Base-by-base conservation (phyloP, 1,284 basidiomycete genomes). In the Exobasidium rhododendri region DNA sequence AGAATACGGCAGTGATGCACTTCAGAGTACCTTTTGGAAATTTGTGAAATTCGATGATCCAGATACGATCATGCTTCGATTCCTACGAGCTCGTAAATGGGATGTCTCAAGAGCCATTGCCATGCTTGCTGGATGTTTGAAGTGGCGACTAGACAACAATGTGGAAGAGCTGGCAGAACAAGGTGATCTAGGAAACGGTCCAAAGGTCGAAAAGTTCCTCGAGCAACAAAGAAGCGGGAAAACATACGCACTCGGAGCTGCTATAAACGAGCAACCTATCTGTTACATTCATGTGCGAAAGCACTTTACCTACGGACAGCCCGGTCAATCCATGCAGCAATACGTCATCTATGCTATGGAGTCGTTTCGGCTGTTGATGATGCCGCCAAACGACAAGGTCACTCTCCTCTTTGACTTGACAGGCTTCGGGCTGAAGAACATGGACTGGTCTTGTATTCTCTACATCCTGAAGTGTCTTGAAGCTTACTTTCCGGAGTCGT, bases 31-130 rank as follows among this genome's bases (percentile, higher is more conserved):
- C 4, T 78, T 77, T 59, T 82, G 80, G 80, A 73, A 75, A 32
- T 78, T 81, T 30, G 67, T 70, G 64, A 74, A 74, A 58, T 66
- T 70, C 59, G 73, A 78, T 63, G 62, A 73, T 65, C 67, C 76
- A 7, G 68, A 77, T 57, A 75, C 75, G 45, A 66, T 74, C 44
- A 67, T 78, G 60, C 71, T 81, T 28, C 74, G 80, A 26, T 81
- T 81, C 70, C 63, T 81, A 1, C 74, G 81, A 46, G 81, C 80
- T 1, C 73, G 81, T 45, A 71, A 80, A 68, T 81, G 80, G 80
- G 77, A 80, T 49, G 71, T 77, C 0, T 68, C 69, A 14, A 78
- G 80, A 10, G 81, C 78, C 14, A 71, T 80, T 50, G 80, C 80
- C 30, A 81, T 81, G 81, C 69, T 81, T 55, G 75, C 71, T 45